Evolutionary conservation across 179 eudicot genomes (phyloP).

Genomic region (Beta macrorhiza): DNA sequence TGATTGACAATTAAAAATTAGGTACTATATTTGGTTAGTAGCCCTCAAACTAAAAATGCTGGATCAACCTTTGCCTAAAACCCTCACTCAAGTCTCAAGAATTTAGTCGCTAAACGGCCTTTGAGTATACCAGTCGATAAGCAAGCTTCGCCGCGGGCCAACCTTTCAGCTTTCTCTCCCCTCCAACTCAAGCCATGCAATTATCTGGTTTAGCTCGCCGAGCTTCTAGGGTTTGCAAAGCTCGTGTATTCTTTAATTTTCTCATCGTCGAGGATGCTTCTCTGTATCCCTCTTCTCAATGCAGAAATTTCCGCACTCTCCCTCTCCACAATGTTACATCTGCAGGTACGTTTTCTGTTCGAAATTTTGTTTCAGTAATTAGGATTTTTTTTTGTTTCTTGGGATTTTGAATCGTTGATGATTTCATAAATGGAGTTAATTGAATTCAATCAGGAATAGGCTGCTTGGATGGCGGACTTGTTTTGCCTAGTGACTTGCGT

Average conservation of each 20-base stretch:
- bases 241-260: background rate
- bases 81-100: too few species aligned
- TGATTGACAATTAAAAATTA: too few species aligned
- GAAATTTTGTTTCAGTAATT: too few species aligned
- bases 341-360: background rate
- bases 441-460: background rate
- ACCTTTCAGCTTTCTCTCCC: too few species aligned
- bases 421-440: background rate
- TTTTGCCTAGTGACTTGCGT: too few species aligned
- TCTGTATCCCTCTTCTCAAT: constrained; percentile 2
- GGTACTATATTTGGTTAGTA: too few species aligned
- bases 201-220: background rate
- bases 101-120: too few species aligned
- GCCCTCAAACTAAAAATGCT: too few species aligned
- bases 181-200: background rate
- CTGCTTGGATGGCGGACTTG: background rate
- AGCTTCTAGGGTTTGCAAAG: background rate
- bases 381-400: background rate
- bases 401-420: background rate
- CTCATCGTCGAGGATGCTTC: background rate
- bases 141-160: background rate
- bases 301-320: constrained; percentile 1
- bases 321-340: background rate
- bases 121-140: too few species aligned
- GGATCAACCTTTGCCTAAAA: too few species aligned